Conservation (phyloP, 768 basidiomycete genomes). For the Floccularia luteovirens region DNA sequence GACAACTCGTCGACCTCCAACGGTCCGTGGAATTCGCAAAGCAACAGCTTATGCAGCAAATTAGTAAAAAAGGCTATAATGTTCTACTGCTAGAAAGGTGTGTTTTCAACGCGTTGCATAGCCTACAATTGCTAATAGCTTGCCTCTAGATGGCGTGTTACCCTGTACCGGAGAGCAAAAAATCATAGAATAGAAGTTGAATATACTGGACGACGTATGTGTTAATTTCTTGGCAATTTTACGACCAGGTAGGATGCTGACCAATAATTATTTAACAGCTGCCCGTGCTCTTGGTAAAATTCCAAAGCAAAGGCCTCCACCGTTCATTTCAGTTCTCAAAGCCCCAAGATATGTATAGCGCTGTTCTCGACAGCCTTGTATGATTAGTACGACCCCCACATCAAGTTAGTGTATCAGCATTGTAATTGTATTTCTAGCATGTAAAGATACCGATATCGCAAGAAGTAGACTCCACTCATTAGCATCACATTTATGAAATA, state of each 20-base stretch:
- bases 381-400: neutral
- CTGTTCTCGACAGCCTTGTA: neutral
- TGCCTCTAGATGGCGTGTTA: slow-evolving; percentile 53
- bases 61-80: slow-evolving; percentile 51
- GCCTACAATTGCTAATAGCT: slow-evolving; percentile 3
- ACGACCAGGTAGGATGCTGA: slow-evolving; percentile 3
- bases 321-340: slow-evolving; percentile 61
- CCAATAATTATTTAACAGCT: slow-evolving; percentile 22
- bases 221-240: neutral
- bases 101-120: slow-evolving; percentile 4
- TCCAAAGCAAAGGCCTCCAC: slow-evolving; percentile 41
- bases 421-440: too few species aligned
- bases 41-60: slow-evolving; percentile 52
- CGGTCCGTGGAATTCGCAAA: slow-evolving; percentile 56
- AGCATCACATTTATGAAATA: too few species aligned
- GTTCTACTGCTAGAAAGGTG: slow-evolving; percentile 63
- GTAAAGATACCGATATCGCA: too few species aligned
- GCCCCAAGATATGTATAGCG: slow-evolving; percentile 17
- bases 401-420: too few species aligned
- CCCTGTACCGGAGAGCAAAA: slow-evolving; percentile 55
- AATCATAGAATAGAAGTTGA: slow-evolving; percentile 59
- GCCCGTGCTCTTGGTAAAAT: slow-evolving; percentile 46
- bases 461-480: too few species aligned
- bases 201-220: slow-evolving; percentile 58
- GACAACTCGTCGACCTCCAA: slow-evolving; percentile 36